Conservation (phyloP, 495 filamentous ascomycete species). For the Acidomyces sp. region DNA sequence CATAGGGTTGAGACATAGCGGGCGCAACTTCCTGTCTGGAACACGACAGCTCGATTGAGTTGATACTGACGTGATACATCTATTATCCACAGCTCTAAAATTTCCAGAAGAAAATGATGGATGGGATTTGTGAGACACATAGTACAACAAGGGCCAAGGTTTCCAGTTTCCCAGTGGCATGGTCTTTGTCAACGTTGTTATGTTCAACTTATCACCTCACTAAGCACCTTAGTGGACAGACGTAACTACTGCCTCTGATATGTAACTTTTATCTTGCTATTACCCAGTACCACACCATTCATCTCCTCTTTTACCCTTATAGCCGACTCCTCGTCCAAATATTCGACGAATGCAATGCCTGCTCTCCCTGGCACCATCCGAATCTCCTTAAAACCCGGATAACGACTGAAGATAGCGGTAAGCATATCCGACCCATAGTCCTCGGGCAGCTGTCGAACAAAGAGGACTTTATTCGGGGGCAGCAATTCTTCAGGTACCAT, state of each 20-base stretch:
- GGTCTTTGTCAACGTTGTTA: no score
- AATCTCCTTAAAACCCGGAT: conserved; percentile 90
- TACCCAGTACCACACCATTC: conserved; percentile 68
- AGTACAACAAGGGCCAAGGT: no score
- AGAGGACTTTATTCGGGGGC: conserved; percentile 94
- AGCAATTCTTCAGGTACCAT: conserved; percentile 94
- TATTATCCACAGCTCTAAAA: no score
- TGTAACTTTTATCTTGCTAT: conserved; percentile 49
- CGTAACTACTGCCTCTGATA: conserved; percentile 65
- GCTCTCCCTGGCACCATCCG: conserved; percentile 73
- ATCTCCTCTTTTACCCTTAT: conserved; percentile 94
- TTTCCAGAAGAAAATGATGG: no score
- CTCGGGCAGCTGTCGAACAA: conserved; percentile 84
- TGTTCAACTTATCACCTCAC: no score
- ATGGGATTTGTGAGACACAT: no score
- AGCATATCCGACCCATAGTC: conserved; percentile 71
- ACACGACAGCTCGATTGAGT: no score
- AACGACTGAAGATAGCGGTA: conserved; percentile 67
- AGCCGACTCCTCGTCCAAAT: conserved; percentile 75
- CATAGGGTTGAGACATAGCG: no score
- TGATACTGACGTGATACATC: no score
- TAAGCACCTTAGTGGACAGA: conserved; percentile 1
- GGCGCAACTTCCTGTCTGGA: no score
- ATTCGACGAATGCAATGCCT: conserved; percentile 94
- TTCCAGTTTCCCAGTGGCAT: no score